A percentile compares a stretch with the other conserved stretches of the same genome.
These are phyloP conservation scores for Trifolium repens DNA, from an alignment of 306 rosid species.

Conservation along the genomic window DNA sequence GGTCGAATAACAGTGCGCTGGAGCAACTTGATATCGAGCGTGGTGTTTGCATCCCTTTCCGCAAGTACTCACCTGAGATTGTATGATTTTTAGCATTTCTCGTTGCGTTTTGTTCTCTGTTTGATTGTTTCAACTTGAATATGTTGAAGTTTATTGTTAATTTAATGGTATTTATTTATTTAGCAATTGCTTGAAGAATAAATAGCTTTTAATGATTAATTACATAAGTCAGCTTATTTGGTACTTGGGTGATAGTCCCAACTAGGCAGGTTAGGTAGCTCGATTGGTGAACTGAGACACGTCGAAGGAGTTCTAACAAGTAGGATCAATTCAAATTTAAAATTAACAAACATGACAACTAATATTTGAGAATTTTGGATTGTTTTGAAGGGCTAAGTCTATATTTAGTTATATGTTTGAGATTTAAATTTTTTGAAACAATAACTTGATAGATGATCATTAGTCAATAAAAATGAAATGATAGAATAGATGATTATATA, in stretches of 20 bases:
- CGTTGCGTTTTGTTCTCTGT: background rate
- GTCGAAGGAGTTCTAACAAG: background rate
- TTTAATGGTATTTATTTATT: background rate
- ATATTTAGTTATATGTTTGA: background rate
- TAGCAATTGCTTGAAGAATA: background rate
- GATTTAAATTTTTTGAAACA: background rate
- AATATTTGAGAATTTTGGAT: too few species aligned
- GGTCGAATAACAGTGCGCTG: constrained; percentile 59
- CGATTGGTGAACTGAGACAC: background rate
- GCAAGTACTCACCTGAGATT: constrained; percentile 91
- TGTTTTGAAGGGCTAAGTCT: background rate
- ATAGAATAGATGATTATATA: background rate
- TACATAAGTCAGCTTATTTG: background rate
- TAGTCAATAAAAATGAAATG: too few species aligned
- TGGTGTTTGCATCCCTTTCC: constrained; percentile 93
- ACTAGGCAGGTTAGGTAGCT: background rate
- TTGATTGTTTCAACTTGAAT: background rate
- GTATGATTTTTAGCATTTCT: constrained; percentile 52
- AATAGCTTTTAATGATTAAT: background rate
- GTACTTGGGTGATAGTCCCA: background rate
- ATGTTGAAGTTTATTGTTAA: too few species aligned
- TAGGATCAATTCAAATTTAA: background rate
- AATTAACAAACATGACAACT: background rate
- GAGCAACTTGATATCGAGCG: constrained; percentile 98
- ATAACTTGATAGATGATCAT: too few species aligned